Evolutionary conservation across 495 filamentous ascomycete genomes (phyloP).

Genomic region (Cercophora samala): DNA sequence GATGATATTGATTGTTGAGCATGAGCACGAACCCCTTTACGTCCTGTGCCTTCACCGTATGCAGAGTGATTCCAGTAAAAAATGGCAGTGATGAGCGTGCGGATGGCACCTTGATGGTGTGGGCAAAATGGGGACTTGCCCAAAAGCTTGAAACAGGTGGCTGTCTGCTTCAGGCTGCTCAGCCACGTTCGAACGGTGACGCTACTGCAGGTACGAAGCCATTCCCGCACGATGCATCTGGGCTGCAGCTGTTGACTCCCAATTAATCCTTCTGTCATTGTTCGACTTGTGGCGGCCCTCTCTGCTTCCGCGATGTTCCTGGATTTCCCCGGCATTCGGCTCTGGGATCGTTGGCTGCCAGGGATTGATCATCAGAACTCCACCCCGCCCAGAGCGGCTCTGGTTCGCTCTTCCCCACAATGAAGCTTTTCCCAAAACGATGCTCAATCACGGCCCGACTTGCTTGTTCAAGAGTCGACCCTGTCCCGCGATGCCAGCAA

Average conservation of each 20-base stretch:
- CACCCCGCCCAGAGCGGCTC: not conserved
- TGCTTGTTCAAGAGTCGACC: not conserved
- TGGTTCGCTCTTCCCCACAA: conserved; percentile 13
- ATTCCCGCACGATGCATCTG: conserved; percentile 1
- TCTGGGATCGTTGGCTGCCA: conserved; percentile 8
- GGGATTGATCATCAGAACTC: not conserved
- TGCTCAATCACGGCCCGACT: conserved; percentile 9
- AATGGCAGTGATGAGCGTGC: not conserved
- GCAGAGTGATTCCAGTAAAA: not conserved
- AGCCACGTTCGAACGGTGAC: conserved; percentile 19
- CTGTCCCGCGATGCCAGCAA: not conserved
- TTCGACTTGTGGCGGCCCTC: not conserved
- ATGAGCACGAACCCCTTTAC: not conserved
- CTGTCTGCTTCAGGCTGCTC: conserved; percentile 20
- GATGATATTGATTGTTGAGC: not conserved
- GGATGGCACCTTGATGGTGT: conserved; percentile 10
- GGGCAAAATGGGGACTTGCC: not conserved
- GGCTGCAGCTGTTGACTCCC: not conserved
- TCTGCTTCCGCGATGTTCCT: conserved; percentile 11
- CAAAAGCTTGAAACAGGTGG: conserved; percentile 15
- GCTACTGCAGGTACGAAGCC: conserved; percentile 27
- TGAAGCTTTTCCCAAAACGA: conserved; percentile 11
- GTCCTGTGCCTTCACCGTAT: not conserved
- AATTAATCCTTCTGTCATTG: conserved; percentile 1
- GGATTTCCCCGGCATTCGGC: conserved; percentile 2